Evolutionary conservation across 768 basidiomycete genomes (phyloP).

Genomic region (Podaxis sp.): DNA sequence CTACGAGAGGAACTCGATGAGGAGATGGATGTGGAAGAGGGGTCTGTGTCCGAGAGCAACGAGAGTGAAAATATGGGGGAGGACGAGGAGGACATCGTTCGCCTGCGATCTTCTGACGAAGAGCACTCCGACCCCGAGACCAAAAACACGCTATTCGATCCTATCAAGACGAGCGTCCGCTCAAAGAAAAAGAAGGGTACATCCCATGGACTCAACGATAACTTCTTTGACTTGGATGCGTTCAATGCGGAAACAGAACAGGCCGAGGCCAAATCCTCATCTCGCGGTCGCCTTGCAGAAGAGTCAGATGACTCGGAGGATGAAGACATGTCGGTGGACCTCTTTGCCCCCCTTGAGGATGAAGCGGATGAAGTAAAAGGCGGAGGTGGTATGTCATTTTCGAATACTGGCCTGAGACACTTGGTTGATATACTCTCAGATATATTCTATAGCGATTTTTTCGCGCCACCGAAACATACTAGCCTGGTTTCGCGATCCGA

Average conservation of each 20-base stretch:
- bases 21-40: slow-evolving; percentile 19
- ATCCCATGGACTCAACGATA: slow-evolving; percentile 66
- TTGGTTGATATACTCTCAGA: slow-evolving; percentile 32
- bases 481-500: slow-evolving; percentile 16
- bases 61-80: slow-evolving; percentile 15
- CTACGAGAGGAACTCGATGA: slow-evolving; percentile 10
- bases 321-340: slow-evolving; percentile 54
- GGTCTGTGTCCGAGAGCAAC: slow-evolving; percentile 12
- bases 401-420: neutral
- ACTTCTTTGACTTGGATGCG: slow-evolving; percentile 80
- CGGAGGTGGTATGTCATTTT: slow-evolving; percentile 31
- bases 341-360: slow-evolving; percentile 60
- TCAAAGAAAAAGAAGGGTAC: slow-evolving; percentile 22
- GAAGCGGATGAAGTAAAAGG: slow-evolving; percentile 35
- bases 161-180: slow-evolving; percentile 20
- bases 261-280: slow-evolving; percentile 61
- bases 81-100: slow-evolving; percentile 20
- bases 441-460: slow-evolving; percentile 74
- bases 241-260: slow-evolving; percentile 88
- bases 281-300: slow-evolving; percentile 54
- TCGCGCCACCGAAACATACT: slow-evolving; percentile 50
- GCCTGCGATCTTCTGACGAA: slow-evolving; percentile 33
- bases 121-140: slow-evolving; percentile 19
- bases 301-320: slow-evolving; percentile 46
- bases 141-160: slow-evolving; percentile 24